Evolutionary conservation across 495 filamentous ascomycete genomes (phyloP), one percentile per base, ranked within the genome.

Genomic region (Aspergillus asperescens): DNA sequence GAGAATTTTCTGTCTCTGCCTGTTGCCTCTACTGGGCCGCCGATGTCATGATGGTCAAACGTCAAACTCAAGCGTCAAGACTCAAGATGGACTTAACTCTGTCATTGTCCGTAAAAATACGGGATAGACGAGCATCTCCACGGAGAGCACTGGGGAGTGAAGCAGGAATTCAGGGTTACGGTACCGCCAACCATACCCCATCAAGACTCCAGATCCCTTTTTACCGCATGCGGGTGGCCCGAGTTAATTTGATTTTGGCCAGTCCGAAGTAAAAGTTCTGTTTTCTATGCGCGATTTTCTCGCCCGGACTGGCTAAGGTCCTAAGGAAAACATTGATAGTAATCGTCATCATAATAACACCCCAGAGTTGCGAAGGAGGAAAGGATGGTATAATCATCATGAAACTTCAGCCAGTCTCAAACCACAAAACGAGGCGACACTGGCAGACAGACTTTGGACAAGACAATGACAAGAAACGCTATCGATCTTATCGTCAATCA

Each of bases 161-260:
- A 12, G 37, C 34, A 35, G 44, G 60, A 60, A 59, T 60, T 62
- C 59, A 60, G 18, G 46, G 34, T 68, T 70, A 70, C 66, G 62
- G 62, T 70, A 64, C 58, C 38, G 20, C 31, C 60, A 55, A 52
- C 55, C 42, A 53, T 48, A 57, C 43, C 55, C 44, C 53, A 50
- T 50, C 32, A 12, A 51, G 45, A 41, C 32, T 15, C 44, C 55
- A 51, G 45, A 41, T 40, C 20, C 44, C 55, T 38, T 57, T 52
- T 53, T 57, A 52, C 60, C 60, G 60, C 54, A 51, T 59, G 60
- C 60, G 60, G 54, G 60, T 57, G 41, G 60, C 45, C 56, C 54
- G 55, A 51, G 59, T 61, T 61, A 58, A 61, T 61, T n/a, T n/a
- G n/a, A n/a, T n/a, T n/a, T n/a, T n/a, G n/a, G n/a, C n/a, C n/a